A percentile compares a stretch with the other conserved stretches of the same genome.
Evolutionary conservation across 2,329 filamentous ascomycete species (phyloP).

Genomic region (Ophiostoma sp.): DNA sequence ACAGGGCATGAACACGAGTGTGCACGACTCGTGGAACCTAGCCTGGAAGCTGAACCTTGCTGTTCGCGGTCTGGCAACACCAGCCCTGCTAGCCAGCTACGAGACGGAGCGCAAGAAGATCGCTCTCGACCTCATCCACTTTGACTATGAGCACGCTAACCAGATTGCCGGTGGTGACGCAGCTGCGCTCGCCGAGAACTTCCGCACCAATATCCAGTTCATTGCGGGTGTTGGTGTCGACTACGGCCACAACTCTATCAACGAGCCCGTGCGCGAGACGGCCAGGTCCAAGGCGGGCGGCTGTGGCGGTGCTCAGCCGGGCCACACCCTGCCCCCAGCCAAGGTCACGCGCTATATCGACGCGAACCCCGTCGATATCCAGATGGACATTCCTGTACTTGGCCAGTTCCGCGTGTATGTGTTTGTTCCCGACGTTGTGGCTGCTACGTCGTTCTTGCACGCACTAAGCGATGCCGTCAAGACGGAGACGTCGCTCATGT

Average conservation of each 20-base stretch:
- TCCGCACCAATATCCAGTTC: conserved; percentile 59
- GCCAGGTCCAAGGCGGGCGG: conserved; percentile 26
- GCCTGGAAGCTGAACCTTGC: conserved; percentile 55
- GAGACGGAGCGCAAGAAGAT: conserved; percentile 58
- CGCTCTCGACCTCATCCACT: conserved; percentile 53
- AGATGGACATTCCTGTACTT: conserved; percentile 70
- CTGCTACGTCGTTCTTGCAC: conserved; percentile 52
- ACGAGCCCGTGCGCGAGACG: conserved; percentile 30
- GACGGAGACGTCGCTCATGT: conserved; percentile 48
- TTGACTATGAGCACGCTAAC: conserved; percentile 43
- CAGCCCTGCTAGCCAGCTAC: conserved; percentile 53
- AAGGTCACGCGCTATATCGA: conserved; percentile 70
- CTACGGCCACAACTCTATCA: conserved; percentile 48
- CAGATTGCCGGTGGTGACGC: conserved; percentile 52
- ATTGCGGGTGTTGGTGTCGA: conserved; percentile 61
- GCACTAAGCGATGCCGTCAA: conserved; percentile 51
- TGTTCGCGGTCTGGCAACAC: conserved; percentile 51
- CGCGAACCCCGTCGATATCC: conserved; percentile 69
- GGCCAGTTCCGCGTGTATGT: conserved; percentile 75
- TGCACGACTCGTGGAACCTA: conserved; percentile 59
- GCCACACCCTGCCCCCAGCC: conserved; percentile 56
- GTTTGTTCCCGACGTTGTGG: conserved; percentile 56
- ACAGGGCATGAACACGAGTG: conserved; percentile 54
- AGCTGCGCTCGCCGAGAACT: conserved; percentile 55
- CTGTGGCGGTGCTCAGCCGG: conserved; percentile 40